Evolutionary conservation across 768 basidiomycete species (phyloP).

Genomic region (Mycena belliarum): DNA sequence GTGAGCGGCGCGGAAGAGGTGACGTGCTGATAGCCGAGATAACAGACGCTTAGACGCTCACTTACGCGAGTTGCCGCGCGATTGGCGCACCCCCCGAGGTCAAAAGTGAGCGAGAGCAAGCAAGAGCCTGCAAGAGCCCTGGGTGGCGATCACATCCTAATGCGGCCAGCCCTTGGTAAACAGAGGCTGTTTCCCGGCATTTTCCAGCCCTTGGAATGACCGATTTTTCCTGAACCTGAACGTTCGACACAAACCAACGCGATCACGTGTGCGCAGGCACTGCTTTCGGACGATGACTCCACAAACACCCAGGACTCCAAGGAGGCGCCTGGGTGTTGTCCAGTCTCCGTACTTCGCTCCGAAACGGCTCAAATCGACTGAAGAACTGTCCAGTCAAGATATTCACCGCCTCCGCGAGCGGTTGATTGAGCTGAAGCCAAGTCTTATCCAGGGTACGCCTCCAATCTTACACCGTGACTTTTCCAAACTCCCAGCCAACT

Average conservation of each 20-base stretch:
- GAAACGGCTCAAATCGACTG: background rate
- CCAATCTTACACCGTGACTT: background rate
- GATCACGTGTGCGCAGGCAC: conserved; percentile 23
- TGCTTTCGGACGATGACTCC: conserved; percentile 6
- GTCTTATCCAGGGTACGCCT: conserved; percentile 40
- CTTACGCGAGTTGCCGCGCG: background rate
- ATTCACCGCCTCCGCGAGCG: conserved; percentile 26
- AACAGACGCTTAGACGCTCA: too few species aligned
- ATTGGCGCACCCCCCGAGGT: too few species aligned
- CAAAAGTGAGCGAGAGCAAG: background rate
- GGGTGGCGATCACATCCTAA: background rate
- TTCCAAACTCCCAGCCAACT: too few species aligned
- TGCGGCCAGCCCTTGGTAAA: background rate
- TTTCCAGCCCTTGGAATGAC: background rate
- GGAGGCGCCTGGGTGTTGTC: background rate
- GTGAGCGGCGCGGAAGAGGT: too few species aligned
- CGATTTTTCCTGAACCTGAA: too few species aligned
- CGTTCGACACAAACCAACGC: too few species aligned
- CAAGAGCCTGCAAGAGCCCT: background rate
- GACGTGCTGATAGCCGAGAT: too few species aligned
- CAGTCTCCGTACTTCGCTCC: conserved; percentile 17
- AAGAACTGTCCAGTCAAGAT: conserved; percentile 11
- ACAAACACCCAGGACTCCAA: conserved; percentile 7
- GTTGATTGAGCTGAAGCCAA: conserved; percentile 33
- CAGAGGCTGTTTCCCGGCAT: background rate